Evolutionary conservation across 2,329 filamentous ascomycete species (phyloP).

Genomic region (Arthrobotrys musiformis): DNA sequence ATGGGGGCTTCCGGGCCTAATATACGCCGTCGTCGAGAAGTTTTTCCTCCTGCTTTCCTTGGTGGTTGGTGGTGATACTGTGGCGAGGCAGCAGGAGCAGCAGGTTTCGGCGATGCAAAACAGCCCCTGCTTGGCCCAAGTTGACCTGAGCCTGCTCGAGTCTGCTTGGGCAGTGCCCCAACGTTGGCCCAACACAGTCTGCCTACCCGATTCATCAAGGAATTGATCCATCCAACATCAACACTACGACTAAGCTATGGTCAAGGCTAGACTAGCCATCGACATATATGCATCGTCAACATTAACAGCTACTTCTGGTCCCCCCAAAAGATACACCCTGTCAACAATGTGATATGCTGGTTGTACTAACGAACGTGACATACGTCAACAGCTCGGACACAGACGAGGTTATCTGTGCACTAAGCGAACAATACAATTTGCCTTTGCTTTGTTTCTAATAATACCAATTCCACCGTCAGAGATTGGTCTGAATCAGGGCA

Average conservation of each 20-base stretch:
- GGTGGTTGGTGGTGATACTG: slow-evolving; percentile 6
- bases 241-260: neutral
- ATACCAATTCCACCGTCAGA: slow-evolving; percentile 25
- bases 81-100: slow-evolving; percentile 25
- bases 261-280: too few relatives aligned
- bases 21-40: slow-evolving; percentile 18
- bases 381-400: slow-evolving; percentile 11
- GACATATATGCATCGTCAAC: neutral
- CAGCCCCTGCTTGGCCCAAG: slow-evolving; percentile 28
- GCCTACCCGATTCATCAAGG: neutral
- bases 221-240: neutral
- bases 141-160: slow-evolving; percentile 21
- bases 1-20: slow-evolving; percentile 9
- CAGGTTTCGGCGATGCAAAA: neutral
- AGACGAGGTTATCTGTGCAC: neutral
- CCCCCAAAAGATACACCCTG: too few relatives aligned
- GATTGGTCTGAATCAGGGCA: slow-evolving; percentile 38
- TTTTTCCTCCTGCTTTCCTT: neutral
- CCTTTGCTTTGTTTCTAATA: slow-evolving; percentile 36
- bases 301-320: neutral
- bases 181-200: slow-evolving; percentile 5
- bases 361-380: neutral
- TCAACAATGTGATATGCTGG: too few relatives aligned
- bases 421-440: slow-evolving; percentile 9
- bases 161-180: slow-evolving; percentile 7